Conservation (phyloP, 768 basidiomycete genomes). For the Hericium coralloides region DNA sequence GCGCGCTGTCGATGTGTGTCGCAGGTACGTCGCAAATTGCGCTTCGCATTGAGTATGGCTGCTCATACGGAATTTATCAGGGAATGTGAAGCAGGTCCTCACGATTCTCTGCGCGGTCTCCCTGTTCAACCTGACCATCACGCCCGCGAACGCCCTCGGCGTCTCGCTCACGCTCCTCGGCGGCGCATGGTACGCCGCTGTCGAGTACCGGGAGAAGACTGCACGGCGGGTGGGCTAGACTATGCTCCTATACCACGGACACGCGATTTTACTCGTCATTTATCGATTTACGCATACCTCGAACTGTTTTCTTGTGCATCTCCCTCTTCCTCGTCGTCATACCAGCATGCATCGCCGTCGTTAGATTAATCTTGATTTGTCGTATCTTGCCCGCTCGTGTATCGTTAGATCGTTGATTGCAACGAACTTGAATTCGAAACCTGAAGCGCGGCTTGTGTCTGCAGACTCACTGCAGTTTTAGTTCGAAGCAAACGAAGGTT, state of each 20-base stretch:
- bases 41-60: not conserved
- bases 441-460: too few species aligned
- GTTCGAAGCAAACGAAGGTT: too few species aligned
- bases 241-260: not conserved
- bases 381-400: too few species aligned
- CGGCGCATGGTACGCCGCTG: slow-evolving; percentile 70
- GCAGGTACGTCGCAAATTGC: slow-evolving; percentile 46
- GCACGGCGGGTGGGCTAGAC: not conserved
- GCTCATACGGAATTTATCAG: slow-evolving; percentile 27
- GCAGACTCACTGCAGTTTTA: too few species aligned
- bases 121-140: slow-evolving; percentile 80
- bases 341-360: too few species aligned
- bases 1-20: slow-evolving; percentile 86
- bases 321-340: too few species aligned
- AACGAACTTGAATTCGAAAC: too few species aligned
- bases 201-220: slow-evolving; percentile 36
- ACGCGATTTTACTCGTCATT: too few species aligned
- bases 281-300: too few species aligned
- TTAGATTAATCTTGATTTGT: too few species aligned
- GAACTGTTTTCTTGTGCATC: too few species aligned
- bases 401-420: too few species aligned
- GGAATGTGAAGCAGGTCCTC: slow-evolving; percentile 89
- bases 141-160: slow-evolving; percentile 69
- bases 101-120: slow-evolving; percentile 79
- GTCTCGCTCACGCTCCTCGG: slow-evolving; percentile 80